These are phyloP conservation scores for Scheffersomyces stambukii DNA, from an alignment of 1,139 yeast genomes.

Conservation along the genomic window DNA sequence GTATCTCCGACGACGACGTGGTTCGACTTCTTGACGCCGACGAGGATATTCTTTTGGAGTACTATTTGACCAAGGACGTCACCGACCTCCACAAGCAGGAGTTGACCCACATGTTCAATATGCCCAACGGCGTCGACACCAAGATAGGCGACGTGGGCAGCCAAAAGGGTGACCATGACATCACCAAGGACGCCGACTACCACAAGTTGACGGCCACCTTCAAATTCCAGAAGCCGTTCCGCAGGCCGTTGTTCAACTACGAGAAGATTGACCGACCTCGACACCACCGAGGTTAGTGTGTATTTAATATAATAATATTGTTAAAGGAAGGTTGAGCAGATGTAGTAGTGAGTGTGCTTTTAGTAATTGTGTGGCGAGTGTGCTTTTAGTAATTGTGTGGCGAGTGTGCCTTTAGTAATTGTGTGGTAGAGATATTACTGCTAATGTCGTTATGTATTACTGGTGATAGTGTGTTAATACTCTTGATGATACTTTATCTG, in stretches of 20 bases:
- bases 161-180: conserved; percentile 11
- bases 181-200: conserved; percentile 13
- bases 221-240: conserved; percentile 18
- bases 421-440: too few relatives aligned
- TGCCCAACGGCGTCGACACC: conserved; percentile 17
- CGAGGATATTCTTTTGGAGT: conserved; percentile 26
- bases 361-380: background rate
- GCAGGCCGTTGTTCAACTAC: conserved; percentile 21
- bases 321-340: background rate
- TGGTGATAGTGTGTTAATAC: too few relatives aligned
- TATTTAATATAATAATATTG: too few relatives aligned
- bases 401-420: background rate
- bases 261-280: conserved; percentile 19
- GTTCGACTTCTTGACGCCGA: conserved; percentile 19
- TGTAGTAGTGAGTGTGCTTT: too few relatives aligned
- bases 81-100: conserved; percentile 27
- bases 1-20: conserved; percentile 16
- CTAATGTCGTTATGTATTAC: too few relatives aligned
- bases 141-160: conserved; percentile 14
- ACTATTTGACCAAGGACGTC: conserved; percentile 24
- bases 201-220: conserved; percentile 16
- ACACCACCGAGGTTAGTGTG: conserved; percentile 11
- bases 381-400: background rate
- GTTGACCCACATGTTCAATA: conserved; percentile 19
- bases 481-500: too few relatives aligned